phyloP scores from a whole-genome alignment of 164 flowering plant genomes.

The Vitis labrusca region DNA sequence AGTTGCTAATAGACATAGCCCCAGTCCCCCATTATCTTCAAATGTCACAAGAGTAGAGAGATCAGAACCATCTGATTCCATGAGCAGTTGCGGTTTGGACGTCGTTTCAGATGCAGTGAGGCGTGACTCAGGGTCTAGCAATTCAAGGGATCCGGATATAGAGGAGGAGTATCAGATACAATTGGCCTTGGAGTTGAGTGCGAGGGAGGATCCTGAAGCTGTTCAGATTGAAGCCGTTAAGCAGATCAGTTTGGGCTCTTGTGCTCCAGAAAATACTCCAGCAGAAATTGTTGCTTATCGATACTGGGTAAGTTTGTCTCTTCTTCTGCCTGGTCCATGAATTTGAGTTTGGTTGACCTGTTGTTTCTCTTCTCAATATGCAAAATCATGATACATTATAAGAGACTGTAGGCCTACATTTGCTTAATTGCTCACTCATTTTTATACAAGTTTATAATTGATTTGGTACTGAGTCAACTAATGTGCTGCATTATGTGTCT shows the following conservation, averaged over 20 bases:
- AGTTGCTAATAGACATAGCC: conserved; percentile 53
- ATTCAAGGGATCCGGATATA: conserved; percentile 67
- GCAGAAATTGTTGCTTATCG: conserved; percentile 85
- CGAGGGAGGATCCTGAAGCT: conserved; percentile 94
- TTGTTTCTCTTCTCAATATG: neutral
- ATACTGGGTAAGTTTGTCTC: conserved; percentile 76
- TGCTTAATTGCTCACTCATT: no score
- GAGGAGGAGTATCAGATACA: conserved; percentile 98
- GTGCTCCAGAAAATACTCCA: conserved; percentile 67
- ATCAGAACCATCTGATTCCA: conserved; percentile 48
- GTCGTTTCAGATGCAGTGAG: conserved; percentile 39
- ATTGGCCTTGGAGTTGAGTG: conserved; percentile 91
- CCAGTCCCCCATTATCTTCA: conserved; percentile 62
- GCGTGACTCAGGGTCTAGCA: conserved; percentile 55
- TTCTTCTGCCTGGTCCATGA: neutral
- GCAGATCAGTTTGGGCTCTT: conserved; percentile 92
- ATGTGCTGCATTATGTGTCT: no score
- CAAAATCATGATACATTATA: no score
- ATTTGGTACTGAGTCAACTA: no score
- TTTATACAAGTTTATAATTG: no score
- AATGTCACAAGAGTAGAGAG: conserved; percentile 37
- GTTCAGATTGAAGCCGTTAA: conserved; percentile 95
- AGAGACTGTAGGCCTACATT: no score
- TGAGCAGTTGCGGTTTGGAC: conserved; percentile 37
- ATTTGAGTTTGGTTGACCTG: neutral